Evolutionary conservation across 257 asterid species (phyloP), one percentile per base, ranked within the genome.

Genomic region (Craterostigma plantagineum): DNA sequence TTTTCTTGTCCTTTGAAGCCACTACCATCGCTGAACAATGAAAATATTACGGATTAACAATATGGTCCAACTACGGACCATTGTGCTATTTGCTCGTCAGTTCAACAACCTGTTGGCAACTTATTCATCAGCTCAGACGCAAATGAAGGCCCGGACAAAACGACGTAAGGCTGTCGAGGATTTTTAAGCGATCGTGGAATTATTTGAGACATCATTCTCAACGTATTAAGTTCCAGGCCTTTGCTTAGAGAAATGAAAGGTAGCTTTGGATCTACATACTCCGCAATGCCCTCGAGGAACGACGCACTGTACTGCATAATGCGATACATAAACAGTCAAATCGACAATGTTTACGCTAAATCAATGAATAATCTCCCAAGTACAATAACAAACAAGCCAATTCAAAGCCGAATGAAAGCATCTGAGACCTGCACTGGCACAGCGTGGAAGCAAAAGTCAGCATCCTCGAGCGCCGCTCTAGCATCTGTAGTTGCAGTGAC

Each of bases 191-290:
- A 65, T 45, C 73, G 65, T 18, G 95, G 95, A 51, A 84, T 84
- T 57, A 84, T 84, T 60, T 84, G 92, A 60, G 95, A 84, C 93
- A 84, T 79, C 66, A 55, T 84, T 71, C 92, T 62, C 52, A 71
- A 68, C 16, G 95, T 73, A 52, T 74, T 73, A 46, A 84, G 92
- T 73, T 84, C 95, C 53, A 84, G 65, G 38, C 95, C 95, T 62
- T 84, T 84, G 79, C 95, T 84, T 51, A 84, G 93, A 53, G 95
- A 84, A 59, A 79, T 76, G 56, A 84, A 84, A 18, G 95, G 93
- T 50, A 84, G 67, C 50, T 76, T 59, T n/a, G 93, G 93, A 66
- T 84, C 92, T 46, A 84, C 92, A 62, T 42, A 60, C 37, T 65
- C 77, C 16, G 95, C 84, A 55, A 84, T 52, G 38, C 56, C 81